Base-by-base conservation (phyloP, 2,329 filamentous ascomycete genomes). In the Trichophyton benhamiae region DNA sequence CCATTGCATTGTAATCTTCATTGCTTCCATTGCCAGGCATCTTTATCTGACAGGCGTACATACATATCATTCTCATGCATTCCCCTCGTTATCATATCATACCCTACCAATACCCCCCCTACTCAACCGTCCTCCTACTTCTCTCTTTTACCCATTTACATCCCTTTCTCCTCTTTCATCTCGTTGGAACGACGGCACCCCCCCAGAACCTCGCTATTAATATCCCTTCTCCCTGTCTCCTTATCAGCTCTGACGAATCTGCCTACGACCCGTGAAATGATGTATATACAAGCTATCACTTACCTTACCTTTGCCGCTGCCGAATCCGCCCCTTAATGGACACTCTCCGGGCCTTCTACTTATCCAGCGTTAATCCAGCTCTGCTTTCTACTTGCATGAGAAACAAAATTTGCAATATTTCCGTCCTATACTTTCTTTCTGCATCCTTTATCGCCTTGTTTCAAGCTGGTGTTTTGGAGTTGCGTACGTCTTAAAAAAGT, bases 281-380 rank as follows among this genome's bases (percentile, higher is more conserved):
- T 55, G 49, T 55, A 55, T 55, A 55, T 55, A 55, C 49, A 55
- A 55, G 27, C 49, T 55, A 33, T 30, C 49, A 33, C 27, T 55
- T n/a, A 36, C 49, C 27, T 36, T n/a, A 36, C 49, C 30, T 17
- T 44, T 17, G 33, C 33, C 49, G n/a, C n/a, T 36, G 25, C 11
- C 27, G n/a, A n/a, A 33, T 17, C 49, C 27, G n/a, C 49, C 49
- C 49, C 25, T n/a, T 55, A 55, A 55, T 55, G 49, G 46, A 49
- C 25, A 6, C 46, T 49, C 46, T 33, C 25, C 2, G 49, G 49
- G 49, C 27, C n/a, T 27, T 25, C 25, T 33, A 17, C 11, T 9
- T 55, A 36, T 55, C 27, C 49, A 55, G 30, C 25, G 15, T 55
- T 33, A 33, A 25, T 22, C 44, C 1, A 7, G n/a, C 15, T 20